phyloP scores from a whole-genome alignment of 1,284 basidiomycete species.

The Pholiota adiposa region DNA sequence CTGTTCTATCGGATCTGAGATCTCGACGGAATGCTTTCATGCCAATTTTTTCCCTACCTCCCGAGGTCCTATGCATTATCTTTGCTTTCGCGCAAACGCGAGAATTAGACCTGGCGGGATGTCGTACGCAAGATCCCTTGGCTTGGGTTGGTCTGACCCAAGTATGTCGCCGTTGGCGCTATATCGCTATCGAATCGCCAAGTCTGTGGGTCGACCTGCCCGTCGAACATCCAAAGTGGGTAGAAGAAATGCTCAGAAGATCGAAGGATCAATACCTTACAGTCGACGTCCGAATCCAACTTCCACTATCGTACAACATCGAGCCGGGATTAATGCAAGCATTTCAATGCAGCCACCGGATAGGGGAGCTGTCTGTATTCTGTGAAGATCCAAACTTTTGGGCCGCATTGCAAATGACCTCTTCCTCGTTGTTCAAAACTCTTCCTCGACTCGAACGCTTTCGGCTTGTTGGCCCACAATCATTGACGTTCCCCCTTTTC shows the following conservation, averaged over 20 bases:
- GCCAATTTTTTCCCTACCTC: slow-evolving; percentile 13
- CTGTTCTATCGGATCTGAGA: slow-evolving; percentile 5
- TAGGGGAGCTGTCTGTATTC: not conserved
- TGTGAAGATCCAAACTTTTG: not conserved
- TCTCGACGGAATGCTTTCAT: slow-evolving; percentile 9
- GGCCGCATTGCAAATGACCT: not conserved
- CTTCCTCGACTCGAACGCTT: slow-evolving; percentile 10
- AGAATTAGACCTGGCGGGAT: too few relatives aligned
- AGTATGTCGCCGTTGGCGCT: not conserved
- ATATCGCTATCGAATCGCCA: not conserved
- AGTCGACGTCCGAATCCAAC: not conserved
- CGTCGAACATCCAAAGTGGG: not conserved
- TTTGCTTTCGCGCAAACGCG: slow-evolving; percentile 2
- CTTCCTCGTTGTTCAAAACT: not conserved
- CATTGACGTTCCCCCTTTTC: not conserved
- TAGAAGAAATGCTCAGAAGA: not conserved
- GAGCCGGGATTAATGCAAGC: not conserved
- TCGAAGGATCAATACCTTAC: not conserved
- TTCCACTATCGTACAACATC: not conserved
- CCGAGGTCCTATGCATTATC: slow-evolving; percentile 14
- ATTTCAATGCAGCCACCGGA: not conserved
- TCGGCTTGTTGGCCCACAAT: slow-evolving; percentile 16
- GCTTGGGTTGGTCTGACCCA: not conserved
- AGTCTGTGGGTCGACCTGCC: not conserved
- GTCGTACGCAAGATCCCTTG: not conserved